Base-by-base conservation (phyloP, 2,329 filamentous ascomycete species). In the Rhynchosporium agropyri region DNA sequence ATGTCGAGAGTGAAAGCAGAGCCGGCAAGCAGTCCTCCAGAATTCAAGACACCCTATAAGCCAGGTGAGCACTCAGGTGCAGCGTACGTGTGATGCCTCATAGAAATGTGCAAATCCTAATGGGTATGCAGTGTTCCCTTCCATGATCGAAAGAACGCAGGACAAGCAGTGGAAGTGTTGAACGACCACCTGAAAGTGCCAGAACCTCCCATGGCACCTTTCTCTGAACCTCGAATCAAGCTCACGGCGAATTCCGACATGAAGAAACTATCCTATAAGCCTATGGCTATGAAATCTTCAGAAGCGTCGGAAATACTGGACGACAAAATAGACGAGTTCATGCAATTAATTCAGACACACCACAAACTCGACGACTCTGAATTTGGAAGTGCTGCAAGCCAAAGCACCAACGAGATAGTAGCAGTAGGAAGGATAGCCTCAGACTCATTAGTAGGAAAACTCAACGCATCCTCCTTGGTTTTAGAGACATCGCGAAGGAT, bases 241-340 rank as follows among this genome's bases (percentile, higher is more conserved):
- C 82, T 97, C 26, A 93, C 89, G 5, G 90, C 92, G 2, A 90
- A 91, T 64, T 94, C 92, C 1, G 94, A 98, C 74, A 84, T 92
- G 72, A 92, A 93, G 75, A 97, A 97, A 75, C 89, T 97, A 69
- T 86, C 82, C 0, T 99, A 98, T 77, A 95, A 93, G 74, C 91
- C 92, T 1, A 88, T 98, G 81, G 89, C 91, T 2, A 97, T 98
- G 92, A 96, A 97, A 73, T 82, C 95, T 6, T 93, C 91, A 4
- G 93, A 97, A 74, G 88, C 92, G 0, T 96, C 94, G 4, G 93
- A 97, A 75, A 91, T 97, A 50, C 83, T 98, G 7, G 95, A 99
- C 77, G 94, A 98, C 76, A 84, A 92, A 70, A 97, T 99, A 79
- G 92, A 98, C 71, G 92, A 93, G 66, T 97, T 97, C 72, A 83